Conservation (phyloP, 2,329 filamentous ascomycete genomes). For the Trichoderma brevicompactum region DNA sequence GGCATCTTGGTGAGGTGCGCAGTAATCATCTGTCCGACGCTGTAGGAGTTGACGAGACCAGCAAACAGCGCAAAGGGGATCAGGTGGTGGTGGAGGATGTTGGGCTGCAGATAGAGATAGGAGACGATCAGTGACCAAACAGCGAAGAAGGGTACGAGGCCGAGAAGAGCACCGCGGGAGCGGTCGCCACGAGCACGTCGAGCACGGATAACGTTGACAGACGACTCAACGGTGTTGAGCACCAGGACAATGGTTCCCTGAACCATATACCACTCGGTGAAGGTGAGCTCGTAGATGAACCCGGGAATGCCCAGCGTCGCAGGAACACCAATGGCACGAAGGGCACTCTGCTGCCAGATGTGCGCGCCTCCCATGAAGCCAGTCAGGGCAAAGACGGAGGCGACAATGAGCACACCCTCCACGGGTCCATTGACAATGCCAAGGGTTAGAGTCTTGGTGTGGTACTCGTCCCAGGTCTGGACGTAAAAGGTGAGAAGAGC, state of each 20-base stretch:
- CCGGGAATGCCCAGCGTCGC: slow-evolving; percentile 67
- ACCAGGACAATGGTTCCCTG: slow-evolving; percentile 82
- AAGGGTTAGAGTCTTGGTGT: slow-evolving; percentile 92
- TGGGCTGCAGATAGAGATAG: slow-evolving; percentile 84
- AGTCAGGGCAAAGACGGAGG: slow-evolving; percentile 80
- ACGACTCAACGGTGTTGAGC: slow-evolving; percentile 81
- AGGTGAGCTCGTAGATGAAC: slow-evolving; percentile 76
- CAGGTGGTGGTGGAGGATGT: slow-evolving; percentile 79
- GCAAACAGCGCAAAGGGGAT: slow-evolving; percentile 89
- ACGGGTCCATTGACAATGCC: slow-evolving; percentile 93
- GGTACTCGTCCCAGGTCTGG: slow-evolving; percentile 99
- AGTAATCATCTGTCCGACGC: slow-evolving; percentile 93
- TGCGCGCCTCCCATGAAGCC: slow-evolving; percentile 83
- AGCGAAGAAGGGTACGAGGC: slow-evolving; percentile 78
- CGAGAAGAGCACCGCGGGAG: slow-evolving; percentile 75
- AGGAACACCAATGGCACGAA: slow-evolving; percentile 71
- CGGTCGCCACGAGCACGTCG: slow-evolving; percentile 75
- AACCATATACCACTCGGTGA: slow-evolving; percentile 90
- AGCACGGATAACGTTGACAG: slow-evolving; percentile 81
- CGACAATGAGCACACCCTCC: slow-evolving; percentile 86
- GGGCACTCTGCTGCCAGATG: slow-evolving; percentile 89
- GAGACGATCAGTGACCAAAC: slow-evolving; percentile 76
- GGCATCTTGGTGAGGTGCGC: slow-evolving; percentile 85
- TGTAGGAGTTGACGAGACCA: slow-evolving; percentile 90
- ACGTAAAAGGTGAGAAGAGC: slow-evolving; percentile 95